Base-by-base conservation (phyloP, 2,329 filamentous ascomycete genomes). In the Ciborinia camelliae region DNA sequence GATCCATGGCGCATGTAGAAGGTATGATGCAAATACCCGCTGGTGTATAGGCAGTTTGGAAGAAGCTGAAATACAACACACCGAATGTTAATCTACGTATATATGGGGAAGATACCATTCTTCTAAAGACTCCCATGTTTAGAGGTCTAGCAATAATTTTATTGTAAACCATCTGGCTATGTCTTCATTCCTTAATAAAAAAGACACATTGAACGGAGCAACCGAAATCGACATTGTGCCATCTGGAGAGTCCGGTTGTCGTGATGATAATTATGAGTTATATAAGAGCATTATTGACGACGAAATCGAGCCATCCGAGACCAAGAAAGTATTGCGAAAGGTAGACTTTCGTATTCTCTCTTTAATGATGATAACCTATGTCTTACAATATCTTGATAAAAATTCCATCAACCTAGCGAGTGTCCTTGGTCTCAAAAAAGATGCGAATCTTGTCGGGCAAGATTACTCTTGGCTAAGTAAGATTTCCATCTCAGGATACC, bases 341-440 rank as follows among this genome's bases (percentile, higher is more conserved):
- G 85, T 87, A 65, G 85, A 87, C 18, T 8, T 48, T 71, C 57
- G 76, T 7, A 74, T 87, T 10, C 79, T 87, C 4, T 83, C 84
- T 0, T 72, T 86, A 8, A 73, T 87, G 12, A 84, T 85, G 66
- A 68, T 81, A 50, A 84, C 81, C 0, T 86, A 86, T 69, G 80
- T 82, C 74, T 73, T 86, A 66, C 84, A 85, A 70, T 86, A 85
- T 62, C 85, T 86, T 79, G 85, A 87, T 72, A 87, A 87, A 71
- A 81, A 80, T 69, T 77, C 76, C 2, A 77, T 81, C 71, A 81
- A 81, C 67, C 82, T 82, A 68, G 80, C 81, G 10, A 78, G 77
- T 58, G 78, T 78, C 0, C 83, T 80, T 67, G 81, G 81, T 0
- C 71, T 83, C 7, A 73, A 79, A 47, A 72, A 79, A 43, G 81